Evolutionary conservation across 73 alveolate species (phyloP).

Genomic region (Paramecium biaurelia): DNA sequence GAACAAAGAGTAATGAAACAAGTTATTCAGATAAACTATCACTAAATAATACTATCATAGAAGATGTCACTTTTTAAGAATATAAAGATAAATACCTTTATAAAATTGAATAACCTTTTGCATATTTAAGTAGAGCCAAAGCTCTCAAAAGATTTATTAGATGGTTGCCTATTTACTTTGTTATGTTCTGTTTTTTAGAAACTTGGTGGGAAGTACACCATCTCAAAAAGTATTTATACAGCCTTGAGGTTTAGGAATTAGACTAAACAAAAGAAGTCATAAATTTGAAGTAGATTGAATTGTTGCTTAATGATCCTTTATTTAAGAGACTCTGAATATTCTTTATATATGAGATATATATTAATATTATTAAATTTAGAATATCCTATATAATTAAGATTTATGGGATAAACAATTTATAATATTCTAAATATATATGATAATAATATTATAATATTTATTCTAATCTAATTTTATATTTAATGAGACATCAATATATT

Average conservation of each 20-base stretch:
- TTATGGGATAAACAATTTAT: too few relatives aligned
- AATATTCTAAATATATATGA: too few relatives aligned
- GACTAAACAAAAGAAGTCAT: neutral
- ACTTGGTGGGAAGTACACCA: slow-evolving; percentile 28
- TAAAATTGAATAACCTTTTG: slow-evolving; percentile 54
- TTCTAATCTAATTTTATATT: too few relatives aligned
- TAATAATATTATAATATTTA: too few relatives aligned
- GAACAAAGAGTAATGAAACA: slow-evolving; percentile 23
- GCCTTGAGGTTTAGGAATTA: slow-evolving; percentile 34
- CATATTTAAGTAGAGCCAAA: neutral
- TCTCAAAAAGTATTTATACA: neutral
- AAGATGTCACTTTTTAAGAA: slow-evolving; percentile 53
- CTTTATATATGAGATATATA: neutral
- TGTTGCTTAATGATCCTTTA: slow-evolving; percentile 43
- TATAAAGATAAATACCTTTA: slow-evolving; percentile 43
- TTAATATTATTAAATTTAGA: too few relatives aligned
- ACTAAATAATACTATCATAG: slow-evolving; percentile 33
- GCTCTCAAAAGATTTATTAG: neutral
- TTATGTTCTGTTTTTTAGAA: slow-evolving; percentile 5
- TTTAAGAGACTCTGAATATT: neutral
- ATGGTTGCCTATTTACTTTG: neutral
- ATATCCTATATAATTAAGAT: too few relatives aligned
- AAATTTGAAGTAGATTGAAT: neutral
- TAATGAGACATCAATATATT: too few relatives aligned
- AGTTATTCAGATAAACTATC: neutral